A percentile compares a stretch with the other conserved stretches of the same genome.
phyloP scores from a whole-genome alignment of 345 rosid genomes.

The Aurinia saxatilis region DNA sequence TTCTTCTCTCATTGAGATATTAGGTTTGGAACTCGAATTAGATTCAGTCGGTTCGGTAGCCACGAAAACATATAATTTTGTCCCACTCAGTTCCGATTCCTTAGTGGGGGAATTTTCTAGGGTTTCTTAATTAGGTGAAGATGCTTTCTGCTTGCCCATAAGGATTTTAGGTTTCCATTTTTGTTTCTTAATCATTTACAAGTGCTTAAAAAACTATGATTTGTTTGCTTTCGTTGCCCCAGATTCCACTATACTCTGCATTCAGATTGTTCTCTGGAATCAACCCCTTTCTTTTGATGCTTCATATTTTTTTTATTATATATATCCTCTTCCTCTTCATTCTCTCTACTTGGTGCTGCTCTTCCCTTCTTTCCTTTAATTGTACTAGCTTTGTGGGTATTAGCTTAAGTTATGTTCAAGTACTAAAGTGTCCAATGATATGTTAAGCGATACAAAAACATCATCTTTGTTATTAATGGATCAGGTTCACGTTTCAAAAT shows the following conservation, averaged over 20 bases:
- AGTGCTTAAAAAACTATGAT: slow-evolving; percentile 4
- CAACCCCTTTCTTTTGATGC: slow-evolving; percentile 20
- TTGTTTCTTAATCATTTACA: slow-evolving; percentile 11
- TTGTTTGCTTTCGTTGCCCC: slow-evolving; percentile 15
- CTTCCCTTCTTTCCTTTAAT: too few relatives aligned
- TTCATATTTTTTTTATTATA: slow-evolving; percentile 10
- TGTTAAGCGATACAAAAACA: slow-evolving; percentile 7
- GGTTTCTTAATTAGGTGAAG: slow-evolving; percentile 15
- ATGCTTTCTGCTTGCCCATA: slow-evolving; percentile 21
- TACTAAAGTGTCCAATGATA: not conserved
- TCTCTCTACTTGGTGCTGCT: slow-evolving; percentile 35
- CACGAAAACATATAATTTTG: not conserved
- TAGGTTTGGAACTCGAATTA: slow-evolving; percentile 15
- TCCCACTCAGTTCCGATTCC: slow-evolving; percentile 1
- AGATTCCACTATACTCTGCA: slow-evolving; percentile 31
- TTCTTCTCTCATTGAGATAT: not conserved
- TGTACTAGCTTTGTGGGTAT: not conserved
- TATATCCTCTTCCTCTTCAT: slow-evolving; percentile 28
- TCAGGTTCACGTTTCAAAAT: not conserved
- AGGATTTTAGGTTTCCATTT: slow-evolving; percentile 15
- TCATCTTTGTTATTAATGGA: not conserved
- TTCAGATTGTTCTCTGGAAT: slow-evolving; percentile 50
- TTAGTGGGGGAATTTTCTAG: not conserved
- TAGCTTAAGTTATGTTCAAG: not conserved
- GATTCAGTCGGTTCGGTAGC: not conserved